These are phyloP conservation scores for Solanum chmielewskii DNA, from an alignment of 257 asterid species.

Conservation along the genomic window DNA sequence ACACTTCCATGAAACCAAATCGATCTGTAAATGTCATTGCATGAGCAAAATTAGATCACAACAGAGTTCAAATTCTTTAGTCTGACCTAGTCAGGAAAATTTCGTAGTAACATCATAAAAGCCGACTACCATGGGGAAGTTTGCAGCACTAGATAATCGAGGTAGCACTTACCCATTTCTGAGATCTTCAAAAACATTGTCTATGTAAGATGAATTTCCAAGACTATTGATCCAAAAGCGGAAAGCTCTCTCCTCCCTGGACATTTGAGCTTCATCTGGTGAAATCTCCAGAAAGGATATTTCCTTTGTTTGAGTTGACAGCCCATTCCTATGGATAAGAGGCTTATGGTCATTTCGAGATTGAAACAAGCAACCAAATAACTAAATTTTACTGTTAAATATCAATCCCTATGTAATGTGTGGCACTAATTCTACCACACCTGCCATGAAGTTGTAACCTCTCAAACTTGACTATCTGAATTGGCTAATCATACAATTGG, in stretches of 20 bases:
- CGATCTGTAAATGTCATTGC: background rate
- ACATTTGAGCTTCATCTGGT: slow-evolving; percentile 69
- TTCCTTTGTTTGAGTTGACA: slow-evolving; percentile 68
- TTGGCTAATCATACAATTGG: background rate
- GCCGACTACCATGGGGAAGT: background rate
- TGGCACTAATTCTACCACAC: background rate
- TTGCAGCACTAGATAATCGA: background rate
- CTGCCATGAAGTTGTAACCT: background rate
- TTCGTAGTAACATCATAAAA: background rate
- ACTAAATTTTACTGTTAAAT: background rate
- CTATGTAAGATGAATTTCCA: slow-evolving; percentile 75
- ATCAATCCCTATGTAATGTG: background rate
- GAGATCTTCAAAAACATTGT: slow-evolving; percentile 93
- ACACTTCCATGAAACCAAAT: background rate
- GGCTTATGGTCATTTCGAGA: slow-evolving; percentile 1
- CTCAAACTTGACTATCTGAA: background rate
- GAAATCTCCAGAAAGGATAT: slow-evolving; percentile 73
- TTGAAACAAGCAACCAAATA: background rate
- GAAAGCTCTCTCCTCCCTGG: slow-evolving; percentile 89
- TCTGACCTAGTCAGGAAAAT: background rate
- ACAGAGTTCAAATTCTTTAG: background rate
- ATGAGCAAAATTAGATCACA: background rate
- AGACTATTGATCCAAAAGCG: slow-evolving; percentile 91
- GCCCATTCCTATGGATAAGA: slow-evolving; percentile 62
- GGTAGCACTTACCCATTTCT: slow-evolving; percentile 68